These are phyloP conservation scores for Calonectria pseudoturangicola DNA, from an alignment of 2,329 filamentous ascomycete species.

Conservation along the genomic window DNA sequence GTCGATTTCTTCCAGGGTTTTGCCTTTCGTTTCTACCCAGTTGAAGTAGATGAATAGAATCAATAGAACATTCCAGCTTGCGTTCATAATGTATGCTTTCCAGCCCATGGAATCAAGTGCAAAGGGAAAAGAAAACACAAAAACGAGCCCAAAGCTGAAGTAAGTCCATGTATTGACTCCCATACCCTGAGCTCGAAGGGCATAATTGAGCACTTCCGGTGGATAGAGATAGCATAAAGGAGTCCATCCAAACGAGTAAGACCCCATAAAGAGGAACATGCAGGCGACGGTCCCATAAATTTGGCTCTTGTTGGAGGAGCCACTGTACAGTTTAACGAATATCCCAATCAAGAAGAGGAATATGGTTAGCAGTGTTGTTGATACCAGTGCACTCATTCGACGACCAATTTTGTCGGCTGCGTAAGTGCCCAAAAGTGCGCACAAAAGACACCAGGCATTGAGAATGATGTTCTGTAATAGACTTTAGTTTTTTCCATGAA, in stretches of 20 bases:
- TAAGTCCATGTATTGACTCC: constrained; percentile 38
- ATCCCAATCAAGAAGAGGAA: constrained; percentile 21
- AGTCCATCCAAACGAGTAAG: constrained; percentile 64
- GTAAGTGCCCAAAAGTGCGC: constrained; percentile 64
- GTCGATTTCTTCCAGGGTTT: constrained; percentile 51
- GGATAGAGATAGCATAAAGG: constrained; percentile 62
- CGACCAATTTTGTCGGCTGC: constrained; percentile 55
- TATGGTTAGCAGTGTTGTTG: neutral
- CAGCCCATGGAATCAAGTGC: constrained; percentile 49
- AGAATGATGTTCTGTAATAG: constrained; percentile 65
- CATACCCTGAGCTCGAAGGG: constrained; percentile 64
- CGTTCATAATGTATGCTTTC: constrained; percentile 52
- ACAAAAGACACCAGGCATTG: constrained; percentile 68
- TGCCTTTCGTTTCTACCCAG: constrained; percentile 48
- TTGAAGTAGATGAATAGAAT: constrained; percentile 44
- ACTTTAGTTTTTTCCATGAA: neutral
- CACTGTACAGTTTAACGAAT: constrained; percentile 33
- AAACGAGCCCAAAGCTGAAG: constrained; percentile 45
- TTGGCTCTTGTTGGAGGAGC: constrained; percentile 59
- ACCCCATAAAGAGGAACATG: constrained; percentile 70
- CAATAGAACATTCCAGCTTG: constrained; percentile 42
- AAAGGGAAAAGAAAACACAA: constrained; percentile 45
- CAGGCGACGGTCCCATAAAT: constrained; percentile 61
- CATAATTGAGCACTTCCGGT: constrained; percentile 68
- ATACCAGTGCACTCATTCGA: constrained; percentile 9